Conservation (phyloP, 2,329 filamentous ascomycete species). For the Dactylonectria estremocensis region DNA sequence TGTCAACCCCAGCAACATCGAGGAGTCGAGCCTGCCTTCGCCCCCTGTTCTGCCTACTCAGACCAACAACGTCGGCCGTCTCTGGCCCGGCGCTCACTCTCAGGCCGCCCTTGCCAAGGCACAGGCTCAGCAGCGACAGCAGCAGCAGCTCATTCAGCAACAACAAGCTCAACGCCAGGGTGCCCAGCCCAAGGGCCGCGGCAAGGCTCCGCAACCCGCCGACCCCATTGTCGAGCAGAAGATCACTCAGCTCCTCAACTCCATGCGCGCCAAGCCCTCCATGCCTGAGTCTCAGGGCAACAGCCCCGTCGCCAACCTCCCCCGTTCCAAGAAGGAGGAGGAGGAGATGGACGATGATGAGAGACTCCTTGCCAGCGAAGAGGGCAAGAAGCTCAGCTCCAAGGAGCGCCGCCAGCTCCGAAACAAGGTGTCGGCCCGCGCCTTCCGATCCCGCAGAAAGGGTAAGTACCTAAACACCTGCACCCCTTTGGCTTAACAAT, state of each 20-base stretch:
- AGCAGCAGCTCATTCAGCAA: constrained; percentile 71
- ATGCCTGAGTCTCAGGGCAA: constrained; percentile 61
- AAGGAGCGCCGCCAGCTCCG: constrained; percentile 97
- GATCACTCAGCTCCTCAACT: constrained; percentile 92
- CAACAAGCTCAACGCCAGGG: constrained; percentile 66
- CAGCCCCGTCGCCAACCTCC: constrained; percentile 76
- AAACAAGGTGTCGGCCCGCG: constrained; percentile 98
- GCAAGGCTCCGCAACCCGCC: constrained; percentile 67
- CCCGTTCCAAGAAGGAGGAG: constrained; percentile 89
- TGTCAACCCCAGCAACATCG: constrained; percentile 82
- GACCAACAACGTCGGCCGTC: constrained; percentile 75
- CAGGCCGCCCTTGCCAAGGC: constrained; percentile 86
- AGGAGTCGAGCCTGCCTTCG: constrained; percentile 59
- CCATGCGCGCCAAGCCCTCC: constrained; percentile 84
- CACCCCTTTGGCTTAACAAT: background rate
- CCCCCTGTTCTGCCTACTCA: constrained; percentile 65
- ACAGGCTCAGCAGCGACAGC: constrained; percentile 77
- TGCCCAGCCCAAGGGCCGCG: constrained; percentile 61
- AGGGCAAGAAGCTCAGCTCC: constrained; percentile 98
- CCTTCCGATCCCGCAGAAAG: constrained; percentile 98
- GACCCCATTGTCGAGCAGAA: constrained; percentile 90
- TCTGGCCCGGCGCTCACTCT: constrained; percentile 95
- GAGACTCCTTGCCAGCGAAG: constrained; percentile 92
- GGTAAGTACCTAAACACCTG: constrained; percentile 74
- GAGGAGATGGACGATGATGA: constrained; percentile 99